Evolutionary conservation across 768 basidiomycete genomes (phyloP), one percentile per base, ranked within the genome.

Genomic region (Mycena filopes): DNA sequence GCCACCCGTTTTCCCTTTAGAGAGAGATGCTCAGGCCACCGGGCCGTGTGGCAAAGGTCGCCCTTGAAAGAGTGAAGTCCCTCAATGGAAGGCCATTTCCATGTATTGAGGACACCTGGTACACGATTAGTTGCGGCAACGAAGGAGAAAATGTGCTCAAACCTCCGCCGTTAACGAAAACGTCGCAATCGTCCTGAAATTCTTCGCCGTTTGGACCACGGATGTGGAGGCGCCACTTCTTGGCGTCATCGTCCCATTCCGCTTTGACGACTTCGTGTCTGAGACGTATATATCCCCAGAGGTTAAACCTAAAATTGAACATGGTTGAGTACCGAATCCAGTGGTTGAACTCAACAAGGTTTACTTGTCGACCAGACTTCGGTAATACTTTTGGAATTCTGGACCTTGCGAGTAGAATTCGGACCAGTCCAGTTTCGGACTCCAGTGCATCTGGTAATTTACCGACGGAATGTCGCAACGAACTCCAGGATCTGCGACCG

Each of bases 401-500:
- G 75, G 59, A 5, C 82, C 83, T 1, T 80, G 74, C 2, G 84
- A 77, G 50, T 86, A 85, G 70, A 80, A 83, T 26, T 81, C 73
- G 1, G 80, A 79, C 84, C 84, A 84, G 54, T 85, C 75, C 8
- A 79, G 74, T 76, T 84, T 70, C 29, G 68, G 70, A 38, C 58
- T 57, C 72, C 72, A 73, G 28, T 68, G 65, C 70, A 71, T 71
- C 66, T 73, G 72, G 43, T 73, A 73, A 38, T 73, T 73, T 10
- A 71, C 70, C 1, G 82, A 74, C 16, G 84, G 83, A 18, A 85
- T 78, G 60, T 85, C 85, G 61, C 85, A 86, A 15, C 82, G 76
- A 10, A 82, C 64, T 8, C 83, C 82, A 54, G 72, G 72, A 63
- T 70, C 72, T 73, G 47, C 40, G 55, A 16, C 29, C 20, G 28